Base-by-base conservation (phyloP, 129 eudicot species). In the Centella asiatica region DNA sequence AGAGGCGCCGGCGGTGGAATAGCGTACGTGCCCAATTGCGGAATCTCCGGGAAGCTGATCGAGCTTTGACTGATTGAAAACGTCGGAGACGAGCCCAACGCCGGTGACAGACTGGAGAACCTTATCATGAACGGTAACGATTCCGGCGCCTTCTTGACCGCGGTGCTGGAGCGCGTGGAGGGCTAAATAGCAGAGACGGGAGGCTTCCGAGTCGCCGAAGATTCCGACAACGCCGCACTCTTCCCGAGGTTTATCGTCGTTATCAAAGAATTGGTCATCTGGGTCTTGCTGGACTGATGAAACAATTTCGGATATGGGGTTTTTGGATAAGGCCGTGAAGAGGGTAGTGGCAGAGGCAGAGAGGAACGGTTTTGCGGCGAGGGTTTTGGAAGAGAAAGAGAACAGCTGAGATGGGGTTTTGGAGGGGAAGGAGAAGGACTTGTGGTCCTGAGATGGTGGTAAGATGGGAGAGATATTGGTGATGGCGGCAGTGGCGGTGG, bases 151-250 rank as follows among this genome's bases (percentile, higher is more conserved):
- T 46, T 80, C 86, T 36, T 80, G 86, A 22, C 86, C 86, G n/a
- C 82, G 81, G 67, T 80, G 86, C 23, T 80, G 86, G 42, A 80
- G 79, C 2, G 86, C 86, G 64, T 80, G 82, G 22, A 80, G 82
- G 15, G 79, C 67, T 1, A 80, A 74, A 44, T 76, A 76, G 62
- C 74, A 68, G 50, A 80, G 77, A 13, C 82, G 73, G 59, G 86
- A 72, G 23, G 82, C 82, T 27, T 80, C 82, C 2, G 86, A 71
- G 68, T 76, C 82, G 67, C 79, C 86, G 67, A 65, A 72, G 27
- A 80, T 76, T 29, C 86, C 86, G 31, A 80, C 82, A 4, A 80
- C 82, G 52, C 86, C 86, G 54, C 86, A 80, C 68, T 80, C 85
- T 52, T 80, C 85, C 2, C 81, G 39, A n/a, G 78, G 81, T 19